These are phyloP conservation scores for Claviceps cyperi DNA, from an alignment of 2,329 filamentous ascomycete genomes.

Conservation along the genomic window DNA sequence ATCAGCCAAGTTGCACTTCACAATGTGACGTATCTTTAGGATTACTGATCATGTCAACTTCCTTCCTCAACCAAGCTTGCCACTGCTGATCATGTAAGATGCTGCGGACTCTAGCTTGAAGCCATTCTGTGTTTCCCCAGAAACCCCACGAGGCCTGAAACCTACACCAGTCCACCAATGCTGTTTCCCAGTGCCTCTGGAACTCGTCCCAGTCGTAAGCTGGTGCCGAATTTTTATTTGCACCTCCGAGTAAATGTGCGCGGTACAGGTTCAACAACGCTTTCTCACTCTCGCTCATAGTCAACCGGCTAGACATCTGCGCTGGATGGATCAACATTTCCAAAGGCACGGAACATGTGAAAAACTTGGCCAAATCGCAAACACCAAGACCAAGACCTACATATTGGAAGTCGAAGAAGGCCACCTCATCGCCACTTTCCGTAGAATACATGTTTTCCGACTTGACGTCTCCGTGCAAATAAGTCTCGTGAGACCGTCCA, in stretches of 20 bases:
- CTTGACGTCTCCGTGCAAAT: slow-evolving; percentile 57
- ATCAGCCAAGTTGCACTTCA: neutral
- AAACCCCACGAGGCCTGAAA: slow-evolving; percentile 48
- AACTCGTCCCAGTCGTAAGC: slow-evolving; percentile 41
- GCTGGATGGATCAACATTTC: slow-evolving; percentile 28
- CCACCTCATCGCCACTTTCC: slow-evolving; percentile 31
- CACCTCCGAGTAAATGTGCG: slow-evolving; percentile 15
- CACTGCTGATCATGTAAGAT: slow-evolving; percentile 27
- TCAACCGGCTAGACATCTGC: slow-evolving; percentile 22
- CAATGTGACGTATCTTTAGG: neutral
- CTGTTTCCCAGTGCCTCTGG: slow-evolving; percentile 48
- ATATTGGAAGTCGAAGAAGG: slow-evolving; percentile 59
- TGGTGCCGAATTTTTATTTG: neutral
- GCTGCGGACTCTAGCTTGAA: slow-evolving; percentile 36
- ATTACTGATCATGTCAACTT: neutral
- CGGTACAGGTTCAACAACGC: slow-evolving; percentile 37
- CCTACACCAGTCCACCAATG: slow-evolving; percentile 52
- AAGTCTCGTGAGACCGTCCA: slow-evolving; percentile 33
- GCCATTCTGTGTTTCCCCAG: slow-evolving; percentile 45
- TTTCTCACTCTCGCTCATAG: slow-evolving; percentile 36
- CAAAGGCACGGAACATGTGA: slow-evolving; percentile 49
- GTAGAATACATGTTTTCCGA: slow-evolving; percentile 53
- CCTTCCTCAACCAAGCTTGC: neutral
- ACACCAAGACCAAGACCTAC: slow-evolving; percentile 48
- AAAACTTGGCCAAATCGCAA: slow-evolving; percentile 52